Conservation (phyloP, 768 basidiomycete genomes). For the Trametes cubensis region DNA sequence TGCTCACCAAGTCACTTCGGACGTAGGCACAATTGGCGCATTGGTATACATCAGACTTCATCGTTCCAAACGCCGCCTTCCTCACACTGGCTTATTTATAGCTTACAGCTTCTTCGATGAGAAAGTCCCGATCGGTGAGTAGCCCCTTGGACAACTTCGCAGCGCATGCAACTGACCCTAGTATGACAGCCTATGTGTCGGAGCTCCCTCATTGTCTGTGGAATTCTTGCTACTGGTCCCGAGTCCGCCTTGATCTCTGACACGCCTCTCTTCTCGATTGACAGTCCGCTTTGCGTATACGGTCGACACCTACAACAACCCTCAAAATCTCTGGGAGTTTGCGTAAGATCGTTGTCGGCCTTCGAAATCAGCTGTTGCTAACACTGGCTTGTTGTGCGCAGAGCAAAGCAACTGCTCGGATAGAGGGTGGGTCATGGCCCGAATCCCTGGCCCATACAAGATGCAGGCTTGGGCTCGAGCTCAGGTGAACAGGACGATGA, state of each 20-base stretch:
- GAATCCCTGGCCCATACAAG: too few relatives aligned
- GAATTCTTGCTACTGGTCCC: neutral
- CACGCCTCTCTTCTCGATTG: neutral
- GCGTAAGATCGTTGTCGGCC: constrained; percentile 41
- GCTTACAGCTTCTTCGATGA: constrained; percentile 40
- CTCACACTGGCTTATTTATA: constrained; percentile 6
- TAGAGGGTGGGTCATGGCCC: neutral
- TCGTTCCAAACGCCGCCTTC: constrained; percentile 27
- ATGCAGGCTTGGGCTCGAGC: too few relatives aligned
- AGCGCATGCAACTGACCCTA: constrained; percentile 2
- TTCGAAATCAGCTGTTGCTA: neutral
- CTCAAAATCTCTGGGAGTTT: constrained; percentile 60
- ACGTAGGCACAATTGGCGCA: constrained; percentile 40
- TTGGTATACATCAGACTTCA: constrained; percentile 36
- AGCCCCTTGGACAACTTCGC: neutral
- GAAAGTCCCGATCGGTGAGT: constrained; percentile 36
- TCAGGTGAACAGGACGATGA: too few relatives aligned
- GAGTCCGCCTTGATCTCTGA: neutral
- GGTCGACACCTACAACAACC: constrained; percentile 63
- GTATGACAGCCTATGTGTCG: constrained; percentile 34
- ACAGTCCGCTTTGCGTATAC: constrained; percentile 65
- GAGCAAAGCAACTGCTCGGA: constrained; percentile 6
- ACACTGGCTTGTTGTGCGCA: neutral
- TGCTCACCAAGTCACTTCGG: constrained; percentile 27
- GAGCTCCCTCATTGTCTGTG: constrained; percentile 35